A percentile compares a stretch with the other conserved stretches of the same genome.
These are phyloP conservation scores for Pterocarpus macrocarpus DNA, from an alignment of 306 rosid genomes.

Conservation along the genomic window DNA sequence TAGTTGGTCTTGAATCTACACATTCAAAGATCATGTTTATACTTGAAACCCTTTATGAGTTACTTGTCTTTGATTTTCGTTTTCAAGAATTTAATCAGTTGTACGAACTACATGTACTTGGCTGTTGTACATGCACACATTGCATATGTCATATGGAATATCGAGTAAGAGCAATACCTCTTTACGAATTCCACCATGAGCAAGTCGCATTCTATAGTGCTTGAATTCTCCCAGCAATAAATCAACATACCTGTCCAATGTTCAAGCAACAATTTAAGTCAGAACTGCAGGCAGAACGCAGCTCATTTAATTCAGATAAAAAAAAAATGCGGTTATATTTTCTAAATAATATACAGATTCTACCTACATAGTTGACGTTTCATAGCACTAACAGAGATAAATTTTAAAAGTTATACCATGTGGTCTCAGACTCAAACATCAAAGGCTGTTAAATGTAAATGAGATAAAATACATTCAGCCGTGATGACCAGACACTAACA, in stretches of 20 bases:
- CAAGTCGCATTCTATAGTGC: slow-evolving; percentile 90
- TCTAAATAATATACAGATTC: neutral
- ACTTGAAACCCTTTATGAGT: neutral
- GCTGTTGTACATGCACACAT: slow-evolving; percentile 9
- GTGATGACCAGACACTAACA: slow-evolving; percentile 30
- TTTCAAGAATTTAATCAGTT: slow-evolving; percentile 18
- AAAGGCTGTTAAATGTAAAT: neutral
- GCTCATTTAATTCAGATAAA: neutral
- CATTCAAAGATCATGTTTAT: slow-evolving; percentile 30
- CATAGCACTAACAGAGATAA: slow-evolving; percentile 10
- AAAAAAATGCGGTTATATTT: neutral
- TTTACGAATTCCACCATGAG: slow-evolving; percentile 84
- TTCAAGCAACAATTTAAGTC: slow-evolving; percentile 50
- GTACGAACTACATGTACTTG: slow-evolving; percentile 29
- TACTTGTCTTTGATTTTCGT: slow-evolving; percentile 7
- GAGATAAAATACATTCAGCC: slow-evolving; percentile 5
- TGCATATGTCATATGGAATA: slow-evolving; percentile 31
- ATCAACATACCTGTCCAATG: slow-evolving; percentile 81
- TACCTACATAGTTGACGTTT: neutral
- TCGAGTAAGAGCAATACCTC: slow-evolving; percentile 70
- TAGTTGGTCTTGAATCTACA: slow-evolving; percentile 80
- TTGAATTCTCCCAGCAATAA: slow-evolving; percentile 95
- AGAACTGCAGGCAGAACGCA: slow-evolving; percentile 42
- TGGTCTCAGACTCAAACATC: neutral
- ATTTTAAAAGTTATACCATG: neutral